A percentile compares a stretch with the other conserved stretches of the same genome.
phyloP scores from a whole-genome alignment of 176 grass and related monocot genomes.

The Paspalum vaginatum region DNA sequence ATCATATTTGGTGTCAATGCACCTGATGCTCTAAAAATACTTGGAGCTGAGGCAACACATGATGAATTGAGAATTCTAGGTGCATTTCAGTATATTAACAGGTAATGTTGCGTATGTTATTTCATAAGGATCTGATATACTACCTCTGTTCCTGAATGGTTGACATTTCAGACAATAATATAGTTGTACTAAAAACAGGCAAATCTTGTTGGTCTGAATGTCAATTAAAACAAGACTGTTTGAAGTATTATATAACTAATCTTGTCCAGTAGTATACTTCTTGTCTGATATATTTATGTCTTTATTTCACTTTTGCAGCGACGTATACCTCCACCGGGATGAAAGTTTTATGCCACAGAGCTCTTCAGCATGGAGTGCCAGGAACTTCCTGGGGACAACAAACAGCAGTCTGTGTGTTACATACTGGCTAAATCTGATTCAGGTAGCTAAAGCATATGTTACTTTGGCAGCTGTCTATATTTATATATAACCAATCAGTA shows the following conservation, averaged over 20 bases:
- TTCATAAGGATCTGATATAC: background rate
- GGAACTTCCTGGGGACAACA: slow-evolving; percentile 80
- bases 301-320: slow-evolving; percentile 39
- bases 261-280: background rate
- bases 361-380: slow-evolving; percentile 75
- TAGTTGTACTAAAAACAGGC: too few relatives aligned
- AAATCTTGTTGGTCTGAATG: too few relatives aligned
- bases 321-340: slow-evolving; percentile 81
- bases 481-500: background rate
- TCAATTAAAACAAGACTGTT: too few relatives aligned
- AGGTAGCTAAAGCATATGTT: slow-evolving; percentile 37
- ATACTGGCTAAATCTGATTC: slow-evolving; percentile 85
- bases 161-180: too few relatives aligned
- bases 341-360: slow-evolving; percentile 76
- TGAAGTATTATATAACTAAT: too few relatives aligned
- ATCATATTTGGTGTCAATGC: slow-evolving; percentile 71
- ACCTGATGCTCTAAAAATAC: slow-evolving; percentile 71
- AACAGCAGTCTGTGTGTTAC: slow-evolving; percentile 64
- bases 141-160: too few relatives aligned
- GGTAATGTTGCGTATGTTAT: slow-evolving; percentile 39
- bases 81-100: slow-evolving; percentile 75
- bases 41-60: slow-evolving; percentile 65
- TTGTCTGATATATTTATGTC: background rate
- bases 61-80: slow-evolving; percentile 72
- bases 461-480: background rate